Evolutionary conservation across 306 rosid genomes (phyloP), one percentile per base, ranked within the genome.

Genomic region (Castanea crenata): DNA sequence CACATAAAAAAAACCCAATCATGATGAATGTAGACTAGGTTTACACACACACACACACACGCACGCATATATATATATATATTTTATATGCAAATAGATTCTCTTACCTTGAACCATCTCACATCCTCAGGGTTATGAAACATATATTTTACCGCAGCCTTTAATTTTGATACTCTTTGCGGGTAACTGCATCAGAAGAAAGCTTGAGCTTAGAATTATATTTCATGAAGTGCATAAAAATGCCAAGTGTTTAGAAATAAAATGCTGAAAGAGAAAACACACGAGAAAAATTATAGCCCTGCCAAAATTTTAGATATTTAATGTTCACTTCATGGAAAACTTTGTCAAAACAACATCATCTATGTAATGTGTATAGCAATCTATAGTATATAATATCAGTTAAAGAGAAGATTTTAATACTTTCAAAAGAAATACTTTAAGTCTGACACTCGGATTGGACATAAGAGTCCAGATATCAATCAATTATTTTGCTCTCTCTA

Each of bases 111-210:
- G 82, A 93, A 95, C 99, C 98, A 95, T 83, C 80, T 91, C 49
- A 95, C 97, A 57, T 95, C 99, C 88, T 95, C 99, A 32, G 99
- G 99, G 83, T 84, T 90, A 82, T 95, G 90, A 69, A 93, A 93
- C 98, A 95, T 93, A 44, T 90, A 92, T 80, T 86, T 91, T 32
- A 93, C 98, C 2, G 92, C 79, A 79, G 97, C 94, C 82, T 93
- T 95, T 19, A 90, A 81, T 86, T 95, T 95, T 5, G 98, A 95
- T 25, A 95, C 99, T 89, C 97, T 85, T 71, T 95, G 96, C 46
- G 99, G 99, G 70, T 95, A 95, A 69, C 99, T 95, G 92, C 97
- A 91, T 27, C 75, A 49, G 70, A 80, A 69, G 1, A 86, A 79
- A 38, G 74, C 72, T 68, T 35, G 41, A 68, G 72, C 72, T 35